A percentile compares a stretch with the other conserved stretches of the same genome.
Evolutionary conservation across 768 basidiomycete genomes (phyloP).

Genomic region (Lentinula aciculospora): DNA sequence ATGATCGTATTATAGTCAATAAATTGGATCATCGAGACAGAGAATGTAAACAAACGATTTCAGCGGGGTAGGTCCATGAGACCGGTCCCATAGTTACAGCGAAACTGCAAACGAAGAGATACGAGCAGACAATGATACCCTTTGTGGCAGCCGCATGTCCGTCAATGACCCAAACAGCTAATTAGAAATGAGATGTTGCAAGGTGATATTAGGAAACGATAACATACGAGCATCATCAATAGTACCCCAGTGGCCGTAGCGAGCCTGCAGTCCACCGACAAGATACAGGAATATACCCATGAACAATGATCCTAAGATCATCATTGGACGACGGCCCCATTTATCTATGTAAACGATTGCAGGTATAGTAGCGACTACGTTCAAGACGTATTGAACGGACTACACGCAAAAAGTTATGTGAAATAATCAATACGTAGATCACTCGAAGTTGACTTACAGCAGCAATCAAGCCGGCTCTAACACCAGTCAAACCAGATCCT

Average conservation of each 20-base stretch:
- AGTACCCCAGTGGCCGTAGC: conserved; percentile 58
- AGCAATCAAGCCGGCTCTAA: conserved; percentile 70
- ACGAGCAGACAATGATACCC: conserved; percentile 72
- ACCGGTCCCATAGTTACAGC: conserved; percentile 75
- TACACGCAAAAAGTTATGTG: conserved; percentile 15
- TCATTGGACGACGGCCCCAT: conserved; percentile 77
- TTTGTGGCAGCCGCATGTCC: conserved; percentile 52
- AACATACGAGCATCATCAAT: conserved; percentile 30
- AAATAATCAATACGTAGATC: neutral
- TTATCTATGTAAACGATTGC: conserved; percentile 64
- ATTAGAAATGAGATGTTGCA: neutral
- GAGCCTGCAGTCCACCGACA: conserved; percentile 69
- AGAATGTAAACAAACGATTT: conserved; percentile 32
- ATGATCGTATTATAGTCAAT: neutral
- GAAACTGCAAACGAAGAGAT: conserved; percentile 71
- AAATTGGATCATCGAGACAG: neutral
- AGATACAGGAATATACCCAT: conserved; percentile 79
- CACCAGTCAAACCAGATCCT: conserved; percentile 71
- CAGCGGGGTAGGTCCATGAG: conserved; percentile 71
- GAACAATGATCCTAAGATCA: conserved; percentile 54
- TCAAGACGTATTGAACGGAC: conserved; percentile 62
- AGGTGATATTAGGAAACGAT: neutral
- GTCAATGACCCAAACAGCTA: conserved; percentile 44
- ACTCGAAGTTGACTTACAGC: conserved; percentile 21
- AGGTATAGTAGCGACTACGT: conserved; percentile 40